Conservation (phyloP, 495 filamentous ascomycete species). For the Penicillium psychrofluorescens region DNA sequence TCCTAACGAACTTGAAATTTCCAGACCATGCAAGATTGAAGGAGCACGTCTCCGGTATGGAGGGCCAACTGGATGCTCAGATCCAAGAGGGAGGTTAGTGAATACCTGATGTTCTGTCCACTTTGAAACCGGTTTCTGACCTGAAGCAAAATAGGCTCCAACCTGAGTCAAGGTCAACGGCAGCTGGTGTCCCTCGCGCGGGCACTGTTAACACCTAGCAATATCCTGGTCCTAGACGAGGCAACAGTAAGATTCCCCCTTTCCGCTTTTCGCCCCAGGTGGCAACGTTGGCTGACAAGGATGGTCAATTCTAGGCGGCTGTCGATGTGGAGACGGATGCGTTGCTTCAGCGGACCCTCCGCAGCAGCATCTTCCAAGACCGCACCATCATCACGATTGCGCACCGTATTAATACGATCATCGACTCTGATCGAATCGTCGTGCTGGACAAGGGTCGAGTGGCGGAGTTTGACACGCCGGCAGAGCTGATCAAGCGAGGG, state of each 20-base stretch:
- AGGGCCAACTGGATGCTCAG: constrained; percentile 79
- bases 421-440: constrained; percentile 85
- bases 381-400: constrained; percentile 97
- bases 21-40: constrained; percentile 88
- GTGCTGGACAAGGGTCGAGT: constrained; percentile 70
- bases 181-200: constrained; percentile 90
- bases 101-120: background rate
- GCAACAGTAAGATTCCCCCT: constrained; percentile 56
- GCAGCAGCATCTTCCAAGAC: constrained; percentile 64
- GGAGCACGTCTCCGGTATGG: constrained; percentile 83
- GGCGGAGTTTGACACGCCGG: constrained; percentile 53
- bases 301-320: constrained; percentile 50
- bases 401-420: constrained; percentile 94
- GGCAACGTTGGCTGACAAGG: constrained; percentile 9
- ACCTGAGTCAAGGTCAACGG: constrained; percentile 60
- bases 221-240: constrained; percentile 95
- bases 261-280: background rate
- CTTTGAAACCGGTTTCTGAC: background rate
- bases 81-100: constrained; percentile 88
- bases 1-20: constrained; percentile 10
- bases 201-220: constrained; percentile 88
- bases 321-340: constrained; percentile 95
- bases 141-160: constrained; percentile 40
- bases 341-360: constrained; percentile 55
- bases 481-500: constrained; percentile 42